These are phyloP conservation scores for Fusarium beomiforme DNA, from an alignment of 2,329 filamentous ascomycete species.

Conservation along the genomic window DNA sequence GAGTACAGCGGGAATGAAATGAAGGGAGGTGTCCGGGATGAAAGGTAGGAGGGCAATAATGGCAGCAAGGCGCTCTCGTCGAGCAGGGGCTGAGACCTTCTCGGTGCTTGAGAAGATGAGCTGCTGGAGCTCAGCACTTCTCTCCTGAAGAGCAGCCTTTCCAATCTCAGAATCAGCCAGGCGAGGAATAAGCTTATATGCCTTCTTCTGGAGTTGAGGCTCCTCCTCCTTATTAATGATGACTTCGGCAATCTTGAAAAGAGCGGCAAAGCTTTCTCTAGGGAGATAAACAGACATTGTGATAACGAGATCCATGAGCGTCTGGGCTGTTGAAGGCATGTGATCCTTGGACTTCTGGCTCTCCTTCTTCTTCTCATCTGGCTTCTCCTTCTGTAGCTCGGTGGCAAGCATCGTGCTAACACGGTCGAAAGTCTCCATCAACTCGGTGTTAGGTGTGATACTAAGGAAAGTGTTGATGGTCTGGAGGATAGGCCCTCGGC, in stretches of 20 bases:
- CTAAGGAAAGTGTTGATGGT: conserved; percentile 96
- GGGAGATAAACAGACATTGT: conserved; percentile 95
- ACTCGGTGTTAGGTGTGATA: conserved; percentile 80
- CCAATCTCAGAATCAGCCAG: conserved; percentile 84
- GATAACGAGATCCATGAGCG: conserved; percentile 95
- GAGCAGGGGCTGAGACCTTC: conserved; percentile 86
- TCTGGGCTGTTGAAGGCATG: conserved; percentile 93
- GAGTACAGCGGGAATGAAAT: conserved; percentile 92
- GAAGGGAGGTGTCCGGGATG: conserved; percentile 79
- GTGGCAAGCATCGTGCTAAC: conserved; percentile 85
- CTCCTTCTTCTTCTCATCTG: conserved; percentile 69
- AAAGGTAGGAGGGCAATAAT: conserved; percentile 83
- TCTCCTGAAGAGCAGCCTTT: conserved; percentile 77
- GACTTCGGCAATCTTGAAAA: conserved; percentile 87
- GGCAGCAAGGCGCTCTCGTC: conserved; percentile 85
- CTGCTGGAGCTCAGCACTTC: conserved; percentile 81
- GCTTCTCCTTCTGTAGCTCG: conserved; percentile 67
- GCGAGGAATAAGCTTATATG: conserved; percentile 96
- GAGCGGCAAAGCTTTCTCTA: conserved; percentile 80
- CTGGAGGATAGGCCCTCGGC: conserved; percentile 87
- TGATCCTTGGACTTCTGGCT: conserved; percentile 69
- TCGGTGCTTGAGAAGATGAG: conserved; percentile 82
- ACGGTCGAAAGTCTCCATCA: conserved; percentile 87
- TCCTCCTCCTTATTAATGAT: conserved; percentile 85
- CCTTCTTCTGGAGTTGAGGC: conserved; percentile 97